Conservation (phyloP, 768 basidiomycete species). For the Pisolithus microcarpus region DNA sequence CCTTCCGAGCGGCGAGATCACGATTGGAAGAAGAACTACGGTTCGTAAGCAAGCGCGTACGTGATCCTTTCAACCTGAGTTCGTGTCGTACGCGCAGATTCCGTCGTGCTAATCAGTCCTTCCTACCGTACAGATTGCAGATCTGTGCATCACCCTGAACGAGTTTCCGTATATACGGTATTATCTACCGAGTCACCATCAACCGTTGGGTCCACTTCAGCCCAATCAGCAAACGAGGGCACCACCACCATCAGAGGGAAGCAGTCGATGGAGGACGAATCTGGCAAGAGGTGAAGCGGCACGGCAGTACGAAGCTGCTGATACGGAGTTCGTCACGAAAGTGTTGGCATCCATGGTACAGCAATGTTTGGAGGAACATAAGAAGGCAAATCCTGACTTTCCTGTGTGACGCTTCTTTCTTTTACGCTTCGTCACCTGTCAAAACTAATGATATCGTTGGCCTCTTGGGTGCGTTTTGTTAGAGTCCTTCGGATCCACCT, state of each 20-base stretch:
- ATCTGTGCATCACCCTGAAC: conserved; percentile 82
- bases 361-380: conserved; percentile 76
- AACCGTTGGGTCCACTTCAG: conserved; percentile 78
- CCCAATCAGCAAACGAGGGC: conserved; percentile 58
- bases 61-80: neutral
- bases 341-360: conserved; percentile 84
- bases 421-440: neutral
- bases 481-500: conserved; percentile 50
- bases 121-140: conserved; percentile 56
- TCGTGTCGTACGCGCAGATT: neutral
- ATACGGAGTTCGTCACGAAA: conserved; percentile 73
- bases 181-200: conserved; percentile 77
- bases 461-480: neutral
- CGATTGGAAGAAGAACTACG: conserved; percentile 84
- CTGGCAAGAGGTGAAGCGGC: conserved; percentile 68
- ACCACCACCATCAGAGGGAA: conserved; percentile 56
- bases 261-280: conserved; percentile 72
- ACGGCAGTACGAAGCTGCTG: conserved; percentile 60
- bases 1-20: conserved; percentile 58
- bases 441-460: neutral
- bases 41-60: conserved; percentile 64
- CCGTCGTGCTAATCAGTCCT: neutral
- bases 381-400: conserved; percentile 79
- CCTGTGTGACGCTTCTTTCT: conserved; percentile 48
- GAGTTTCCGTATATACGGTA: conserved; percentile 93